Base-by-base conservation (phyloP, 768 basidiomycete species). In the Rhizopogon rudus region DNA sequence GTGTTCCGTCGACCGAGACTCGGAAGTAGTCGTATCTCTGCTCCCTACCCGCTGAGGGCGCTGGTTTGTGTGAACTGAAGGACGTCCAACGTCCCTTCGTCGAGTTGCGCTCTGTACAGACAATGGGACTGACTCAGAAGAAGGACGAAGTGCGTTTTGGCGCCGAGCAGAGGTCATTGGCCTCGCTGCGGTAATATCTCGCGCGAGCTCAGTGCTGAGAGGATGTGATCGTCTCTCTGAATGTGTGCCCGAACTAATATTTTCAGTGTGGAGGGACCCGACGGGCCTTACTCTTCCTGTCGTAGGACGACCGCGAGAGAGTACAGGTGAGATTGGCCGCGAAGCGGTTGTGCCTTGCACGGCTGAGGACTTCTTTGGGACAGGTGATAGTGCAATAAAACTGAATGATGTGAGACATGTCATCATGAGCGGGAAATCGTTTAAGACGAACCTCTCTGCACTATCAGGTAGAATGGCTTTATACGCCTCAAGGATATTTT, bases 401-500 rank as follows among this genome's bases (percentile, higher is more conserved):
- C 91, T 93, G 58, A 16, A 51, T 29, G 44, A 39, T 66, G 45
- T 62, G 55, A 46, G 53, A 6, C 33, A 29, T 51, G 14, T 37
- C n/a, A 37, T 14, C 33, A 41, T 20, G 55, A 56, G 22, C 51
- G 44, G 9, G 9, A 17, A 52, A 16, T 12, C 14, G 22, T 28
- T 22, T 22, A 37, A 49, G 6, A 67, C 77, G 10, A 64, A 92
- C 92, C 71, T 79, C 25, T 85, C 81, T 3, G 92, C 77, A 44
- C 90, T 76, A 22, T 69, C 67, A 4, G 92, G 91, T 44, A 92
- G 74, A 29, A 92, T 67, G 3, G 83, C 69, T 57, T 82, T 83
- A 67, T 93, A 93, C 0, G 83, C 86, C 56, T 84, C 87, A 63
- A 89, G 93, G 3, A 93, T 72, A 60, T 84, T 78, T 64, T 83